Conservation (phyloP, 257 asterid genomes). For the Nicotiana attenuata region DNA sequence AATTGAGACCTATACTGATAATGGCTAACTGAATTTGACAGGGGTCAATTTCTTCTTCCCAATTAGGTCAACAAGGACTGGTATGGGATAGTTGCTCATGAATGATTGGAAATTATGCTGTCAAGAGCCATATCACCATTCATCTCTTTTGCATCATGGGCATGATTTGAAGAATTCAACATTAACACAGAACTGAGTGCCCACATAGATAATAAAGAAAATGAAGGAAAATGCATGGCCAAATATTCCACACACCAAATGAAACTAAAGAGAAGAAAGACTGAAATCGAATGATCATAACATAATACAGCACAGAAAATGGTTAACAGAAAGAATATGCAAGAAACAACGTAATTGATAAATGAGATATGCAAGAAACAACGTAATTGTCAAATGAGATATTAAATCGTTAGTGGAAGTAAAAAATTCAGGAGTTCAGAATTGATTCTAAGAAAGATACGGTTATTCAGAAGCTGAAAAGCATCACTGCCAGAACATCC, state of each 20-base stretch:
- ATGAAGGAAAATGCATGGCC: conserved; percentile 3
- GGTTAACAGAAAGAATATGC: neutral
- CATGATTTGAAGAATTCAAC: neutral
- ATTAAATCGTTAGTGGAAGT: neutral
- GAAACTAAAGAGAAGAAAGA: neutral
- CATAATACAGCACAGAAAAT: neutral
- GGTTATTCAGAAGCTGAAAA: conserved; percentile 57
- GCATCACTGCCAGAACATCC: conserved; percentile 77
- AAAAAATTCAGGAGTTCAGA: neutral
- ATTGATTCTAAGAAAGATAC: conserved; percentile 32
- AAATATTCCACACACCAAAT: neutral
- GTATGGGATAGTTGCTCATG: neutral
- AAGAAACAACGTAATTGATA: neutral
- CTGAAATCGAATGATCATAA: neutral
- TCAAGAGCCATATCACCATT: neutral
- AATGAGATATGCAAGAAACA: no score
- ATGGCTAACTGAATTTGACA: neutral
- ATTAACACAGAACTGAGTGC: neutral
- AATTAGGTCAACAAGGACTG: neutral
- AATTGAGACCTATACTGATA: neutral
- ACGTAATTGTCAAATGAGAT: neutral
- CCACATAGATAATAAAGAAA: neutral
- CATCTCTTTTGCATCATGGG: neutral
- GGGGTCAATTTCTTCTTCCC: neutral
- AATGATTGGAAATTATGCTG: neutral